Base-by-base conservation (phyloP, 2,329 filamentous ascomycete genomes). In the Coniella vitis region DNA sequence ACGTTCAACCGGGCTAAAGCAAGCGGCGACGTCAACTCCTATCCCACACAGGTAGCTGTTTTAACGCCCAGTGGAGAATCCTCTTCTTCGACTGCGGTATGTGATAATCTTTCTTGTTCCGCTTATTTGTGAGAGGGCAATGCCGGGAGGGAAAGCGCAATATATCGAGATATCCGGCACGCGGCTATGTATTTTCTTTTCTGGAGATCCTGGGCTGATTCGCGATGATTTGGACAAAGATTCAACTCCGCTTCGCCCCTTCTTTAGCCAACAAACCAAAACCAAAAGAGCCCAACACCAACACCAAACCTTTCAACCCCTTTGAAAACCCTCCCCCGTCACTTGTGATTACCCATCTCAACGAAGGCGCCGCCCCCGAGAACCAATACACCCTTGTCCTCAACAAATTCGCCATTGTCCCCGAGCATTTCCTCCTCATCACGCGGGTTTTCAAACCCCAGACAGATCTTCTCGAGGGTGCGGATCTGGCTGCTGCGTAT, bases 361-460 rank as follows among this genome's bases (percentile, higher is more conserved):
- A 69, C 1, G 68, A 78, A 0, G 63, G n/a, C n/a, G n/a, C n/a
- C n/a, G n/a, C n/a, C n/a, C n/a, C n/a, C n/a, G n/a, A n/a, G n/a
- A n/a, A n/a, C n/a, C n/a, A 68, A 8, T 84, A 89, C 63, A 72
- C 75, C 51, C 71, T 88, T 37, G 78, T 89, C 1, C 69, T 89
- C 36, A 89, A 89, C 70, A 89, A 88, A 63, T 89, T 85, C 57
- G 83, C 85, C 42, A 67, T 89, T 42, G 82, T 86, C 31, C 75
- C 78, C 0, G 74, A 82, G 57, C 85, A 89, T 65, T 86, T 86
- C 61, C 86, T 89, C 56, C 73, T 89, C 41, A 77, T 80, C 0
- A 89, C 85, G 0, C 76, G 67, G n/a, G 63, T 67, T 1, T 81
- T 82, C 61, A 77, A 79, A 60, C 67, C 69, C n/a, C 85, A 89